A percentile compares a stretch with the other conserved stretches of the same genome.
Conservation (phyloP, 2,329 filamentous ascomycete genomes). For the Ophiostoma sp. region DNA sequence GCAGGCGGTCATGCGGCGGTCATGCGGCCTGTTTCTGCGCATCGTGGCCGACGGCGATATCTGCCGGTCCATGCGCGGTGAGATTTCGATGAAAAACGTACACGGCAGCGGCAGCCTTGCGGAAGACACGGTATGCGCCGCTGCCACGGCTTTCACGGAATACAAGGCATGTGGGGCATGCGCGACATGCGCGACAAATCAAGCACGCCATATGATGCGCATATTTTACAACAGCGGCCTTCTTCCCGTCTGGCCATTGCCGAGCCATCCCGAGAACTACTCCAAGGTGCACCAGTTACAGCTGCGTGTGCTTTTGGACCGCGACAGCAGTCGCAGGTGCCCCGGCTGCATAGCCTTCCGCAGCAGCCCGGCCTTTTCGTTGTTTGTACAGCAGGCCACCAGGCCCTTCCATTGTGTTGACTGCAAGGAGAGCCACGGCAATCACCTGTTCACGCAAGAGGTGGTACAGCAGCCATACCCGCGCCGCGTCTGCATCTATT, state of each 20-base stretch:
- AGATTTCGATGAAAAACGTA: too few relatives aligned
- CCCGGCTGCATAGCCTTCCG: background rate
- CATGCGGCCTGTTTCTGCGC: background rate
- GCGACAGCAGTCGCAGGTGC: background rate
- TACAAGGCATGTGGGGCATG: too few relatives aligned
- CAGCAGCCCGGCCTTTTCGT: too few relatives aligned
- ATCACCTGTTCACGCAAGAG: background rate
- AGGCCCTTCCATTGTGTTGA: background rate
- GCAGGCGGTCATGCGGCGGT: background rate
- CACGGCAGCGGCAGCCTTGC: too few relatives aligned
- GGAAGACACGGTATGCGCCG: too few relatives aligned
- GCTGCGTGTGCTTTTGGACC: background rate
- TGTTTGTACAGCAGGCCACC: too few relatives aligned
- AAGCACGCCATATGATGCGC: too few relatives aligned
- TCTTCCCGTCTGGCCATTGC: background rate
- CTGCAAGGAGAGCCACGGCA: background rate
- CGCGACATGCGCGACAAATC: too few relatives aligned
- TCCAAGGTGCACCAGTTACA: background rate
- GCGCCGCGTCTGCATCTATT: background rate
- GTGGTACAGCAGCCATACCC: background rate
- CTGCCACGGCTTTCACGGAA: too few relatives aligned
- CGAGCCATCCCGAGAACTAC: background rate
- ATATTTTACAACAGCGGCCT: background rate
- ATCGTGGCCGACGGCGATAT: background rate
- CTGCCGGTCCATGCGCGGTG: background rate